phyloP scores from a whole-genome alignment of 805 yeast genomes.

The Huiozyma sinensis region DNA sequence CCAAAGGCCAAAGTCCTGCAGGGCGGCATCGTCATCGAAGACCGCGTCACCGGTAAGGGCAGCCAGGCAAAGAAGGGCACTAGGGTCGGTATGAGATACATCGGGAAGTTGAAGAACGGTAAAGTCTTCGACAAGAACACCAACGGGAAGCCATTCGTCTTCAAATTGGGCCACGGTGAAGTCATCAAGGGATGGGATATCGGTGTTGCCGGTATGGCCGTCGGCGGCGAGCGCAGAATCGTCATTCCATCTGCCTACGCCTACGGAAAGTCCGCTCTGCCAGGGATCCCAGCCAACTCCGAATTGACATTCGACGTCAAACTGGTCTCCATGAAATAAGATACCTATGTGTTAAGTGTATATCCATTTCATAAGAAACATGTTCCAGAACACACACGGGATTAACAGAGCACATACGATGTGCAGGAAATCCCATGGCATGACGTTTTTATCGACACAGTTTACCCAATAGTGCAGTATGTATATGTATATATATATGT shows the following conservation, averaged over 20 bases:
- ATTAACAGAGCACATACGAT: too few relatives aligned
- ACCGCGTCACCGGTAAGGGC: constrained; percentile 83
- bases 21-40: constrained; percentile 92
- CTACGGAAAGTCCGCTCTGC: constrained; percentile 86
- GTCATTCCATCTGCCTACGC: constrained; percentile 94
- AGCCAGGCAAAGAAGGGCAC: constrained; percentile 78
- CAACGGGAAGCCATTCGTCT: constrained; percentile 88
- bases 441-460: too few relatives aligned
- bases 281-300: constrained; percentile 97
- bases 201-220: constrained; percentile 98
- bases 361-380: not conserved
- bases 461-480: too few relatives aligned
- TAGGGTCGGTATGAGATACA: constrained; percentile 92
- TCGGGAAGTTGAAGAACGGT: constrained; percentile 95
- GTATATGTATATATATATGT: too few relatives aligned
- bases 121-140: constrained; percentile 95
- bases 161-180: constrained; percentile 91
- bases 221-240: constrained; percentile 98
- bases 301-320: constrained; percentile 94
- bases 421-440: too few relatives aligned
- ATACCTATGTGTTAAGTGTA: not conserved
- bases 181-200: constrained; percentile 98
- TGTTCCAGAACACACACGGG: too few relatives aligned
- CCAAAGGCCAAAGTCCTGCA: constrained; percentile 68
- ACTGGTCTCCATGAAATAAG: constrained; percentile 76